Evolutionary conservation across 31 red algal genomes (phyloP).

Genomic region (Porphyra umbilicalis): DNA sequence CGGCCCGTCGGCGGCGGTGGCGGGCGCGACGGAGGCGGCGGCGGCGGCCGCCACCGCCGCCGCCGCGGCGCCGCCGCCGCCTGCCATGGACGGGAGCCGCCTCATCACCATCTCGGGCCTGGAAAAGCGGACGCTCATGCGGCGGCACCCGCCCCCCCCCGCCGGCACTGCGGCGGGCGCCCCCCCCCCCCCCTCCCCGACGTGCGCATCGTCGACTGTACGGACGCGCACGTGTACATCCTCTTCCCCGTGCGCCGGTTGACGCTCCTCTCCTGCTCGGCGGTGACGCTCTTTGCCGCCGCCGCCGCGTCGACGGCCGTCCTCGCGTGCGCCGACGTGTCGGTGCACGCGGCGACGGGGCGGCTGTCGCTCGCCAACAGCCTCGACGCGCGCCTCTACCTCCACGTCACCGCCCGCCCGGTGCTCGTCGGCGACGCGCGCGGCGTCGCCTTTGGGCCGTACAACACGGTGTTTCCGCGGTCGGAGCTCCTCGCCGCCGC

Average conservation of each 20-base stretch:
- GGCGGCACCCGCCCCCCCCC: conserved; percentile 28
- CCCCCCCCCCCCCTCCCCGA: conserved; percentile 46
- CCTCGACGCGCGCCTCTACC: conserved; percentile 65
- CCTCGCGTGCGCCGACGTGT: conserved; percentile 61
- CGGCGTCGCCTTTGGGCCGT: conserved; percentile 68
- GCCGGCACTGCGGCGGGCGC: conserved; percentile 18
- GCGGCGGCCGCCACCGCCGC: neutral
- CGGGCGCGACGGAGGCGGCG: neutral
- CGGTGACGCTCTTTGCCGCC: conserved; percentile 65
- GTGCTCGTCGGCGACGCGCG: conserved; percentile 79
- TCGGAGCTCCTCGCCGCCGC: conserved; percentile 36
- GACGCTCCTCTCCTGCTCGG: conserved; percentile 49
- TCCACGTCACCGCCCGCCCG: conserved; percentile 61
- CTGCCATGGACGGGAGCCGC: neutral
- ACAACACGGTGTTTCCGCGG: conserved; percentile 58
- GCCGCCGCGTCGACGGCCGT: conserved; percentile 57
- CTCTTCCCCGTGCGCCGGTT: conserved; percentile 44
- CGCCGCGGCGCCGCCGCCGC: neutral
- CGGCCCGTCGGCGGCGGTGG: neutral
- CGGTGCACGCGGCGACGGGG: conserved; percentile 43
- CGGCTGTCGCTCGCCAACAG: conserved; percentile 67
- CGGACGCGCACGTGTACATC: conserved; percentile 73
- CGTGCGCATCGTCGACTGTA: conserved; percentile 74
- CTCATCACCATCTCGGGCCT: conserved; percentile 39
- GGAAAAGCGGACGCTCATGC: conserved; percentile 54